Percentiles rank a stretch among this genome's conserved stretches.
These are phyloP conservation scores for Dactylellina drechsleri DNA, from an alignment of 2,329 filamentous ascomycete genomes.

Conservation along the genomic window DNA sequence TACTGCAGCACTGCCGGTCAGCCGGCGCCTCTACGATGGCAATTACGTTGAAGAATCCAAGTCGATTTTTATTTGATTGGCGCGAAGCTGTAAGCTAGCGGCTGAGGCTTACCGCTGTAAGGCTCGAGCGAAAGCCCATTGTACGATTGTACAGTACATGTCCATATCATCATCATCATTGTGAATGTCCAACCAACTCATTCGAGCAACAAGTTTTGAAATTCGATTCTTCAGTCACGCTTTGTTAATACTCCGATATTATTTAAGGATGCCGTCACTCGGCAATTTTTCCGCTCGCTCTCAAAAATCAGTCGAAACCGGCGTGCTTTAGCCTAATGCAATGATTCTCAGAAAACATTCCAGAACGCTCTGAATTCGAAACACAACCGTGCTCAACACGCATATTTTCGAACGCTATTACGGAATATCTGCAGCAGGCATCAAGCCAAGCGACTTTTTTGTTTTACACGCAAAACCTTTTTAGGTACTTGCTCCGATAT, in stretches of 20 bases:
- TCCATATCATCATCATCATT: conserved; percentile 4
- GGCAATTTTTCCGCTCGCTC: conserved; percentile 29
- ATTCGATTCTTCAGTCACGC: conserved; percentile 35
- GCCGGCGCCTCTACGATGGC: conserved; percentile 11
- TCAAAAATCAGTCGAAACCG: neutral
- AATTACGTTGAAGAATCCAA: conserved; percentile 1
- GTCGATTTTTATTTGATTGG: neutral
- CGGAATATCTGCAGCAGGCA: neutral
- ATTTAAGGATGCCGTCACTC: conserved; percentile 18
- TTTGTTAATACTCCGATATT: conserved; percentile 50
- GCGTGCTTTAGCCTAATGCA: conserved; percentile 41
- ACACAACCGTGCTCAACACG: conserved; percentile 45
- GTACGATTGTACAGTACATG: neutral
- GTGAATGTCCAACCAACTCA: conserved; percentile 20
- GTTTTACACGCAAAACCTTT: conserved; percentile 1
- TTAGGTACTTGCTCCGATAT: conserved; percentile 26
- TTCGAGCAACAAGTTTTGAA: conserved; percentile 17
- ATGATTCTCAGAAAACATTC: conserved; percentile 24
- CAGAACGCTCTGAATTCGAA: conserved; percentile 46
- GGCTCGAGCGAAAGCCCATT: neutral
- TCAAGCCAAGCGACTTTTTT: conserved; percentile 16
- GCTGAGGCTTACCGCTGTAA: conserved; percentile 1
- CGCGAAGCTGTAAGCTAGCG: neutral
- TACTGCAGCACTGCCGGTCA: conserved; percentile 16
- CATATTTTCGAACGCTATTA: conserved; percentile 13